Conservation (phyloP, 2,329 filamentous ascomycete species). For the Neurospora crassa region DNA sequence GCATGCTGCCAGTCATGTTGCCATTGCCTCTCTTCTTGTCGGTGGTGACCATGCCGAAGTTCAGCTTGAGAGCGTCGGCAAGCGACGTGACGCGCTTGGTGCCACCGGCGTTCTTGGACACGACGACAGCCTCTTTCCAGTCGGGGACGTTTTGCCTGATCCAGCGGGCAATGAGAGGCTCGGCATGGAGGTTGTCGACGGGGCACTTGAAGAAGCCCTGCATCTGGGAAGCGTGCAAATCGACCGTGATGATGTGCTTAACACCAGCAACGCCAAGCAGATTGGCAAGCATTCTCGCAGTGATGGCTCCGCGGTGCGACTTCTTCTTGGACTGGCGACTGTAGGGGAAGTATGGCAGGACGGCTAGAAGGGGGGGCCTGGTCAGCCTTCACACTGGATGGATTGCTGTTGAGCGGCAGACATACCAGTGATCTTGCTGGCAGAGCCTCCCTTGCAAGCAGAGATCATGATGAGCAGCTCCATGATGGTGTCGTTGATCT, state of each 20-base stretch:
- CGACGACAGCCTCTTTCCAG: slow-evolving; percentile 88
- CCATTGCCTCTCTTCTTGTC: slow-evolving; percentile 54
- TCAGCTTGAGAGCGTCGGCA: slow-evolving; percentile 90
- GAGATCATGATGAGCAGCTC: slow-evolving; percentile 99
- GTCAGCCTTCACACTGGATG: slow-evolving; percentile 7
- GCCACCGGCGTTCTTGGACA: slow-evolving; percentile 95
- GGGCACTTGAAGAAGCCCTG: slow-evolving; percentile 98
- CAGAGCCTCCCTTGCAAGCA: slow-evolving; percentile 94
- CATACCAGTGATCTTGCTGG: slow-evolving; percentile 91
- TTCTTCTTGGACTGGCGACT: slow-evolving; percentile 99
- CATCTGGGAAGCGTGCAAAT: slow-evolving; percentile 97
- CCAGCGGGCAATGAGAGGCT: slow-evolving; percentile 92
- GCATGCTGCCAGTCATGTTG: slow-evolving; percentile 69
- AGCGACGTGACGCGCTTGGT: slow-evolving; percentile 95
- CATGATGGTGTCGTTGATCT: slow-evolving; percentile 99
- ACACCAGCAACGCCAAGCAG: slow-evolving; percentile 87
- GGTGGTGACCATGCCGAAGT: slow-evolving; percentile 93
- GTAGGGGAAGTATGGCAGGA: slow-evolving; percentile 96
- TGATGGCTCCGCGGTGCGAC: slow-evolving; percentile 90
- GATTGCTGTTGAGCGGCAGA: slow-evolving; percentile 10
- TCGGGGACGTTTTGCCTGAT: slow-evolving; percentile 78
- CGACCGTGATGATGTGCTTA: slow-evolving; percentile 94
- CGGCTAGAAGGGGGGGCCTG: slow-evolving; percentile 41
- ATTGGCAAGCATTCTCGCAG: slow-evolving; percentile 94
- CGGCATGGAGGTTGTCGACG: slow-evolving; percentile 93